Evolutionary conservation across 345 rosid genomes (phyloP).

Genomic region (Pistacia atlantica): DNA sequence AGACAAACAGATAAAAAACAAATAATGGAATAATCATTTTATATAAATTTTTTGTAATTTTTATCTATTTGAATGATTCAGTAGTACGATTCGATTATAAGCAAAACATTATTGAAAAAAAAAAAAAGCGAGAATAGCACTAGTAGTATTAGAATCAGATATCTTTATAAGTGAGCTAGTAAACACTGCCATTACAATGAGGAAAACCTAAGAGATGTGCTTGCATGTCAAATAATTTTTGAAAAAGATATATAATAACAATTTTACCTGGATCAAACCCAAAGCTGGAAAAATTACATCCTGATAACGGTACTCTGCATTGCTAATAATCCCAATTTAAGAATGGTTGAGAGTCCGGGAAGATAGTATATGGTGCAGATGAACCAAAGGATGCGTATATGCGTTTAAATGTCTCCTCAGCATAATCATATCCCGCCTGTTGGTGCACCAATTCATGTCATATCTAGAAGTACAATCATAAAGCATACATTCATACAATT

Average conservation of each 20-base stretch:
- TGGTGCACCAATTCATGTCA: conserved; percentile 13
- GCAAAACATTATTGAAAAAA: too few species aligned
- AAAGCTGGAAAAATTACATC: conserved; percentile 93
- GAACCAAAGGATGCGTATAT: conserved; percentile 95
- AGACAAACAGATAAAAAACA: too few species aligned
- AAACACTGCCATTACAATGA: too few species aligned
- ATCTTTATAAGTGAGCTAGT: too few species aligned
- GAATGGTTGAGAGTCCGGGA: conserved; percentile 81
- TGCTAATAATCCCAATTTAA: conserved; percentile 78
- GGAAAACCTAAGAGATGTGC: too few species aligned
- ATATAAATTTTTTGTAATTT: too few species aligned
- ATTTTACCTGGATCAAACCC: conserved; percentile 69
- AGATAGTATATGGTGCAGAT: conserved; percentile 81
- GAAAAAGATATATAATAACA: not conserved
- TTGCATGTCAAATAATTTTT: too few species aligned
- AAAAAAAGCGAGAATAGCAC: too few species aligned
- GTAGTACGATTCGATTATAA: too few species aligned
- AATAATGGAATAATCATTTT: too few species aligned
- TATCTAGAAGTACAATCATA: not conserved
- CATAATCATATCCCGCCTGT: conserved; percentile 95
- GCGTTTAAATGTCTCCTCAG: conserved; percentile 82
- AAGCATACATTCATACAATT: not conserved
- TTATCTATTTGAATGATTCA: too few species aligned
- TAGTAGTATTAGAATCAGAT: too few species aligned
- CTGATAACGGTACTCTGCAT: conserved; percentile 82